Evolutionary conservation across 768 basidiomycete species (phyloP), one percentile per base, ranked within the genome.

Genomic region (Tulasnella sp.): DNA sequence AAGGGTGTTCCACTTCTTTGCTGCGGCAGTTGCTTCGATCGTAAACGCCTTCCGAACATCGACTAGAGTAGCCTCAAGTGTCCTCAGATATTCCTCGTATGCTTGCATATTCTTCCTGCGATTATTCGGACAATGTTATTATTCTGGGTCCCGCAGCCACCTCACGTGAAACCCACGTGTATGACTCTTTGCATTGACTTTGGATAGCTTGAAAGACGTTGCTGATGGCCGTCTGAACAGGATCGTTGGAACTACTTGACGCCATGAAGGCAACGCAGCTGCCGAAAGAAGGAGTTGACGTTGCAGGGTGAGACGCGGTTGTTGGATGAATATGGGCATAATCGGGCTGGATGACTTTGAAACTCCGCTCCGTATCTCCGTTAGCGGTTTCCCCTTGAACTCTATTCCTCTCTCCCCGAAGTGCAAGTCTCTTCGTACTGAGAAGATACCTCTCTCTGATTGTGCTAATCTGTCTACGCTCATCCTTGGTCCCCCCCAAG

Each of bases 281-380:
- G 23, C 4, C 3, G 29, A 18, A 35, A 35, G 10, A 18, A 67
- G 26, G 29, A 26, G 32, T 13, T 7, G 61, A 26, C n/a, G 61
- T 26, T 32, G n/a, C 3, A 29, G 26, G 1, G 61, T 67, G 61
- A 29, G 26, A 32, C 29, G 3, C 26, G 61, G 13, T 67, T 26
- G 20, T 11, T 26, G 32, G 13, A 32, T 16, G 26, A 32, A 32
- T 67, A 32, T 67, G 61, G 61, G 61, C 16, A 67, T 67, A 67
- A 67, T 67, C 29, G 61, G 61, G 3, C 26, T 1, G 7, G 13
- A 67, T 67, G 61, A 67, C 61, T 67, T 26, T 67, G 61, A 29
- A 35, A 67, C 61, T 67, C 61, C 61, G 61, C n/a, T 6, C 61
- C 61, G 29, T 67, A 29, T 67, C 61, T 67, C 61, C 61, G 61